A percentile compares a stretch with the other conserved stretches of the same genome.
phyloP scores from a whole-genome alignment of 73 alveolate species.

The Paramecium tetraurelia region DNA sequence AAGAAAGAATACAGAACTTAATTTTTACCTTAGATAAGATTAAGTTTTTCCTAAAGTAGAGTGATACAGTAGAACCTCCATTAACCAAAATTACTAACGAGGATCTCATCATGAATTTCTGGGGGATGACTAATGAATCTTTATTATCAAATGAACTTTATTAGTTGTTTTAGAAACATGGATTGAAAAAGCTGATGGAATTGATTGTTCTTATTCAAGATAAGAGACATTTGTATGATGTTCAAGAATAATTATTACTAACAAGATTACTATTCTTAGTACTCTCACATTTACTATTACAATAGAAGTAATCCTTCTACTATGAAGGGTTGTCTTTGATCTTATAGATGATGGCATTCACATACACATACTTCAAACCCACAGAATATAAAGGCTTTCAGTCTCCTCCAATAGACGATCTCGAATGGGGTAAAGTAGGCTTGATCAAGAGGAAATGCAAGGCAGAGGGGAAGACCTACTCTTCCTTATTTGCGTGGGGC shows the following conservation, averaged over 20 bases:
- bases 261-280: neutral
- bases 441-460: constrained; percentile 11
- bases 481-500: constrained; percentile 49
- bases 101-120: neutral
- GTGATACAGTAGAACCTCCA: constrained; percentile 38
- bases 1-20: constrained; percentile 59
- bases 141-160: neutral
- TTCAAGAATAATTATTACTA: neutral
- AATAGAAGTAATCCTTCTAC: neutral
- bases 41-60: constrained; percentile 33
- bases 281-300: constrained; percentile 14
- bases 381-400: constrained; percentile 6
- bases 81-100: neutral
- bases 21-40: constrained; percentile 61
- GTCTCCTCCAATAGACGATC: neutral
- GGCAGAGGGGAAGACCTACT: neutral
- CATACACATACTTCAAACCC: constrained; percentile 43
- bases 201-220: neutral
- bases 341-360: constrained; percentile 46
- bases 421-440: constrained; percentile 44
- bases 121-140: neutral
- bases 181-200: neutral
- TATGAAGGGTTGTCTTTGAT: constrained; percentile 50
- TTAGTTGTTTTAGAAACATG: neutral
- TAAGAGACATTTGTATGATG: neutral